Conservation (phyloP, 2,329 filamentous ascomycete species). For the Venturia asperata region DNA sequence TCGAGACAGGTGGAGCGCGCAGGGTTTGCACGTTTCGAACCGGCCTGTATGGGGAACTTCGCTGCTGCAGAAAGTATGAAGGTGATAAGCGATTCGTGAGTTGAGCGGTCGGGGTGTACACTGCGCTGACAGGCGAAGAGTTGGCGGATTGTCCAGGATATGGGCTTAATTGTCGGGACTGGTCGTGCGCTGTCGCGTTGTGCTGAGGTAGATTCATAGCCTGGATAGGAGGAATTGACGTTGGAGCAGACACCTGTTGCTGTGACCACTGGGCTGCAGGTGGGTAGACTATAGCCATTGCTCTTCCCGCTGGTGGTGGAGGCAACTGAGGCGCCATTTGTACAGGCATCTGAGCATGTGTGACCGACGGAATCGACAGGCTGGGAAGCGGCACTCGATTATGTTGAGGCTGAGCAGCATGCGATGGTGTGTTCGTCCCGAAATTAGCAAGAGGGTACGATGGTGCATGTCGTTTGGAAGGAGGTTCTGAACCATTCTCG, state of each 20-base stretch:
- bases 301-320: conserved; percentile 45
- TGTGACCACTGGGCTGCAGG: conserved; percentile 48
- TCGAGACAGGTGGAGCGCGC: conserved; percentile 66
- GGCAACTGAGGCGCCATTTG: conserved; percentile 30
- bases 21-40: conserved; percentile 84
- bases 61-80: conserved; percentile 77
- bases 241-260: conserved; percentile 32
- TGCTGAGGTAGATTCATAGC: conserved; percentile 25
- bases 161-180: conserved; percentile 46
- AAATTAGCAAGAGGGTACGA: conserved; percentile 23
- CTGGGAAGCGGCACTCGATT: conserved; percentile 63
- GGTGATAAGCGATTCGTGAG: conserved; percentile 73
- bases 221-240: conserved; percentile 23
- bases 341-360: conserved; percentile 14
- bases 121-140: conserved; percentile 64
- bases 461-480: conserved; percentile 43
- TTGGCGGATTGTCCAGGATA: conserved; percentile 45
- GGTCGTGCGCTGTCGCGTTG: conserved; percentile 25
- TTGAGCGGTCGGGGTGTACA: conserved; percentile 46
- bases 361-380: conserved; percentile 50
- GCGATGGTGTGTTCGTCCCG: conserved; percentile 28
- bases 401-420: conserved; percentile 24
- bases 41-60: conserved; percentile 87
- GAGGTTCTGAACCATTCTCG: conserved; percentile 46
- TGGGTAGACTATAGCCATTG: conserved; percentile 72